These are phyloP conservation scores for Discostella stelligeroides DNA, from an alignment of 108 stramenopile species.

Conservation along the genomic window DNA sequence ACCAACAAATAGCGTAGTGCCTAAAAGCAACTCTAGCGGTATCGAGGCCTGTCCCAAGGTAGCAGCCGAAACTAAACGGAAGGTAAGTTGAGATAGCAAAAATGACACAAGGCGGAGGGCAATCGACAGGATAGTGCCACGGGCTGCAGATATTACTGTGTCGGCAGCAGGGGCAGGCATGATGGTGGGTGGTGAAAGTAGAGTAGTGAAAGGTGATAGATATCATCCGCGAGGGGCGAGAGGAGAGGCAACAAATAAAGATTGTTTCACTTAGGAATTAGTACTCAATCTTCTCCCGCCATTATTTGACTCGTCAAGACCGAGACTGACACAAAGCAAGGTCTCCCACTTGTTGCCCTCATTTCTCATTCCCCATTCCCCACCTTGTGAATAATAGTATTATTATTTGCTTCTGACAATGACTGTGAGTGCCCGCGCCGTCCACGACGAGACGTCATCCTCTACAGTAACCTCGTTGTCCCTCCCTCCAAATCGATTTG, in stretches of 20 bases:
- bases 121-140: slow-evolving; percentile 65
- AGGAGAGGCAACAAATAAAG: no score
- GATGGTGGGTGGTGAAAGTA: no score
- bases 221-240: no score
- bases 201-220: no score
- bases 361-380: not conserved
- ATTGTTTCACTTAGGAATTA: no score
- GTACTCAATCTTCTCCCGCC: no score
- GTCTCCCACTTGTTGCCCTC: no score
- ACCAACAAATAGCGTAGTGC: slow-evolving; percentile 81
- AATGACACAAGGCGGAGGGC: slow-evolving; percentile 69
- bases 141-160: slow-evolving; percentile 46
- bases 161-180: not conserved
- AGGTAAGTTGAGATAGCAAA: slow-evolving; percentile 72
- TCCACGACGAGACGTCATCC: not conserved
- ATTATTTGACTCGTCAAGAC: not conserved
- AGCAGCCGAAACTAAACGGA: slow-evolving; percentile 69
- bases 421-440: not conserved
- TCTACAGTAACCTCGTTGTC: slow-evolving; percentile 5
- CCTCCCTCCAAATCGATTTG: slow-evolving; percentile 50
- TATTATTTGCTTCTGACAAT: not conserved
- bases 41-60: slow-evolving; percentile 79
- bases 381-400: no score
- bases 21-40: slow-evolving; percentile 77
- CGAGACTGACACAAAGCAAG: not conserved